These are phyloP conservation scores for Solanum chiquidenum DNA, from an alignment of 257 asterid genomes.

Conservation along the genomic window DNA sequence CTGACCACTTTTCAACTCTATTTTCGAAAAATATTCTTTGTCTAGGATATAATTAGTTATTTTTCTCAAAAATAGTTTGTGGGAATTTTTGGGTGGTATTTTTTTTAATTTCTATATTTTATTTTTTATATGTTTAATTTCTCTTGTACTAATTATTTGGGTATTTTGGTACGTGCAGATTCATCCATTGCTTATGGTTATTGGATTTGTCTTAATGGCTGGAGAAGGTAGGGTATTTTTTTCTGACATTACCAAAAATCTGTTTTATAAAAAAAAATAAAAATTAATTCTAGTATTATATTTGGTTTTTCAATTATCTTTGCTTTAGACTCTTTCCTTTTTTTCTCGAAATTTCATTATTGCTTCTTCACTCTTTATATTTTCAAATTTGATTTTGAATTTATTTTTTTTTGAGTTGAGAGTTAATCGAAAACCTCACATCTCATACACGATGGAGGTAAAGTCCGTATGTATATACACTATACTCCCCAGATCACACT, in stretches of 20 bases:
- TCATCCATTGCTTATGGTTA: slow-evolving; percentile 55
- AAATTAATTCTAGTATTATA: background rate
- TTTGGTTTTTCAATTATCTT: background rate
- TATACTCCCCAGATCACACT: background rate
- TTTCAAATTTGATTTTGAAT: background rate
- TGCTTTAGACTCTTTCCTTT: background rate
- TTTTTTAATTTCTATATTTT: background rate
- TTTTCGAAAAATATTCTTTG: background rate
- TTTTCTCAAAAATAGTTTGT: background rate
- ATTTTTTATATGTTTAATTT: background rate
- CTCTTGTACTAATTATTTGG: background rate
- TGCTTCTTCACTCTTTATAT: background rate
- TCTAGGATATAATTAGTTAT: background rate
- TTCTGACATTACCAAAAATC: background rate
- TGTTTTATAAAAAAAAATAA: too few relatives aligned
- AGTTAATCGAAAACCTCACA: background rate
- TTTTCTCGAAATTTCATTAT: background rate
- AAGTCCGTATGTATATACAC: rapidly evolving
- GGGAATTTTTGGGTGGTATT: background rate
- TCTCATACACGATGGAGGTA: background rate
- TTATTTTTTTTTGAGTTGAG: rapidly evolving
- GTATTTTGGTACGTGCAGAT: slow-evolving; percentile 20
- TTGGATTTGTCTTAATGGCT: slow-evolving; percentile 36
- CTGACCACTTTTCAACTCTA: background rate
- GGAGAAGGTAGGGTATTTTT: slow-evolving; percentile 42